Base-by-base conservation (phyloP, 805 yeast species). In the Metschnikowia kunwiensis region DNA sequence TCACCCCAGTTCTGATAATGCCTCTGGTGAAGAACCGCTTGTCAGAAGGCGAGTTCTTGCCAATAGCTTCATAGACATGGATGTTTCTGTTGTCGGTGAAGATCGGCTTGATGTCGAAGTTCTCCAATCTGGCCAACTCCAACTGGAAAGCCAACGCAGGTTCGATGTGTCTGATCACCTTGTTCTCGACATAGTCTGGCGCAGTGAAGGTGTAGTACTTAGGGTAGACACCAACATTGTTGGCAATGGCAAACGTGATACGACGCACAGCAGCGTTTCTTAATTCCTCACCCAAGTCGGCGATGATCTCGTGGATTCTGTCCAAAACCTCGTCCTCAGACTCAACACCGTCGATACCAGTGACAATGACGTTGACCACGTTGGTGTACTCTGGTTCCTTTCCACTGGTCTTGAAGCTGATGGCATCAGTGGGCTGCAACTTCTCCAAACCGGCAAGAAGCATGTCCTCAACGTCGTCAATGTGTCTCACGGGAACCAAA, bases 101-200 rank as follows among this genome's bases (percentile, higher is more conserved):
- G 37, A 91, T 86, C 34, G 96, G 97, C 61, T 83, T 87, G 66
- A 91, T 86, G 68, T 86, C 81, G 70, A 93, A 93, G 71, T 93
- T 94, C 29, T 95, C 86, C 65, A 93, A 74, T 68, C 97, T 81
- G 54, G 86, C 91, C 46, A 93, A 75, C 68, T 93, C 99, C 50
- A 93, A 76, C 71, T 93, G 98, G 84, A 80, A 93, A 34, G 98
- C 97, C 54, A 91, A 74, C 27, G 97, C 96, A 16, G 99, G 99
- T 65, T 93, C 97, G 51, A 93, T 88, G 61, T 93, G 97, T 71
- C 99, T 88, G 60, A 93, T 85, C 14, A 89, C 89, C 65, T 82
- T 79, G 68, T 93, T 95, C 68, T 93, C 99, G 23, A 53, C 55
- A 59, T 84, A 93, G 24, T 74, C 74, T 34, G 95, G 95, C 44